Percentiles rank a stretch among this genome's conserved stretches.
Conservation (phyloP, 2,329 filamentous ascomycete genomes). For the Lanzia echinophila region DNA sequence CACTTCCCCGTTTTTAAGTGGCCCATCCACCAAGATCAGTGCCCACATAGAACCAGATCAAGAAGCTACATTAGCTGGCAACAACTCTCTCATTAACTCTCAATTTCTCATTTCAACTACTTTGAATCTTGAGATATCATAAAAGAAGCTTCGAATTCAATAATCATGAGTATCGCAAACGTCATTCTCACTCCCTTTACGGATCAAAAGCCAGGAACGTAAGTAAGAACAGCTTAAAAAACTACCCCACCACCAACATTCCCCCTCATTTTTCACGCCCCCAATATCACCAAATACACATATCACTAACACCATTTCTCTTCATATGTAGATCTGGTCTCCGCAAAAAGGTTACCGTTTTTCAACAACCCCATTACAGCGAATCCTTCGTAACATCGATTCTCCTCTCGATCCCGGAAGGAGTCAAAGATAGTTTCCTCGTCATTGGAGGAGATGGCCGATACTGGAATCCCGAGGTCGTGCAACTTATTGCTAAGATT, state of each 20-base stretch:
- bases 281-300: not conserved
- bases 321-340: conserved; percentile 70
- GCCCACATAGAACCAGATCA: not conserved
- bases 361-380: conserved; percentile 92
- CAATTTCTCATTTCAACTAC: not conserved
- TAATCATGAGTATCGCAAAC: conserved; percentile 67
- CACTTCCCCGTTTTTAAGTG: not conserved
- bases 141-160: no score
- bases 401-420: conserved; percentile 92
- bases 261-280: not conserved
- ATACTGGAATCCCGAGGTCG: conserved; percentile 94
- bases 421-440: conserved; percentile 71
- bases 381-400: conserved; percentile 94
- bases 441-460: conserved; percentile 97
- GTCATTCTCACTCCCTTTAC: conserved; percentile 79
- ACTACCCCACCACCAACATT: conserved; percentile 14
- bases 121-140: not conserved
- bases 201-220: conserved; percentile 99
- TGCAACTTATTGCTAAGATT: conserved; percentile 96
- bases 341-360: conserved; percentile 97
- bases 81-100: not conserved
- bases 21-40: not conserved
- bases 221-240: conserved; percentile 42
- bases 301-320: conserved; percentile 13
- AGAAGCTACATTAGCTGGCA: not conserved